These are phyloP conservation scores for Ophiostoma sp. DNA, from an alignment of 2,329 filamentous ascomycete species.

Conservation along the genomic window DNA sequence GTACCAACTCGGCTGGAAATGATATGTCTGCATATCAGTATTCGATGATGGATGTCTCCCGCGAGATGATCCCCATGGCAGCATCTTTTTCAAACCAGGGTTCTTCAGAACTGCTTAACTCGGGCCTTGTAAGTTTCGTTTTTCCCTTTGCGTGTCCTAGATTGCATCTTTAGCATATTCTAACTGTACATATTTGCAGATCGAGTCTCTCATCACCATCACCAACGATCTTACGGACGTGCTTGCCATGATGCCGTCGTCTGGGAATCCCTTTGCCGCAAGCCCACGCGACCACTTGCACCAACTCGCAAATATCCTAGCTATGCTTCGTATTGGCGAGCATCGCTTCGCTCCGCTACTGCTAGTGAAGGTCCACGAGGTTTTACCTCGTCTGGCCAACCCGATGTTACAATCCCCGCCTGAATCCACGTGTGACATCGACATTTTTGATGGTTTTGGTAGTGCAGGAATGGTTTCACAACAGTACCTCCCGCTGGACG, in stretches of 20 bases:
- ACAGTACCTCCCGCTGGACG: constrained; percentile 47
- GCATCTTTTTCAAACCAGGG: constrained; percentile 70
- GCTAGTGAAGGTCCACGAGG: constrained; percentile 71
- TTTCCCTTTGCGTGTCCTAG: not conserved
- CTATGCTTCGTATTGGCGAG: constrained; percentile 71
- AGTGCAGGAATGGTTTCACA: constrained; percentile 62
- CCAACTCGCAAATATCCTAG: constrained; percentile 66
- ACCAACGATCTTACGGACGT: constrained; percentile 72
- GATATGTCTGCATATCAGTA: constrained; percentile 52
- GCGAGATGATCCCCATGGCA: constrained; percentile 66
- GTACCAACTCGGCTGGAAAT: constrained; percentile 45
- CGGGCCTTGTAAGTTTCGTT: constrained; percentile 65
- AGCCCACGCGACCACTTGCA: constrained; percentile 74
- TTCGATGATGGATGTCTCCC: constrained; percentile 58
- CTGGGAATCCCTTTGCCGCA: constrained; percentile 61
- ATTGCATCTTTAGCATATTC: not conserved
- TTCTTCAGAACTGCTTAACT: constrained; percentile 68
- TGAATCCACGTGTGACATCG: constrained; percentile 54
- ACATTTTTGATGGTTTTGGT: constrained; percentile 67
- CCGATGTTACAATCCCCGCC: constrained; percentile 62
- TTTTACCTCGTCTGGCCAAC: constrained; percentile 62
- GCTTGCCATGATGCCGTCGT: constrained; percentile 63
- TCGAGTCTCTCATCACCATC: constrained; percentile 79
- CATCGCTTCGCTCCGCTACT: constrained; percentile 76
- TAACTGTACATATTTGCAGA: constrained; percentile 42